Evolutionary conservation across 2,329 filamentous ascomycete species (phyloP).

Genomic region (Fusarium transvaalense): DNA sequence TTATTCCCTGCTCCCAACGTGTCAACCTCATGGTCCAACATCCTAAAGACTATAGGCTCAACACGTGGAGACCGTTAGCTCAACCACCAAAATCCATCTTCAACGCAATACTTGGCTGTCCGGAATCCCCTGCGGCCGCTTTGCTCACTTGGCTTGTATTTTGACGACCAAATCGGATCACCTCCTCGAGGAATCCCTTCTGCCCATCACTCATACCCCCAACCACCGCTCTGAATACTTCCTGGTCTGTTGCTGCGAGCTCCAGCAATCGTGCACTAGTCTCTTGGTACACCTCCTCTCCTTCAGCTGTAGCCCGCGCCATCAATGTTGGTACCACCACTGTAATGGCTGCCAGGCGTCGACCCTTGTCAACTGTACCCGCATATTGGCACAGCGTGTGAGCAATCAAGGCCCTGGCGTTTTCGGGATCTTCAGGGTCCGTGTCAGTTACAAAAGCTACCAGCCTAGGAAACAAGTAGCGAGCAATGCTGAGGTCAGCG

Average conservation of each 20-base stretch:
- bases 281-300: conserved; percentile 73
- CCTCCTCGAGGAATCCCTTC: conserved; percentile 82
- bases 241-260: conserved; percentile 80
- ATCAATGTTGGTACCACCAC: conserved; percentile 84
- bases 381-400: conserved; percentile 83
- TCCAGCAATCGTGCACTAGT: conserved; percentile 83
- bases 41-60: conserved; percentile 6
- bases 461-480: conserved; percentile 80
- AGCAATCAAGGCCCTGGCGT: conserved; percentile 76
- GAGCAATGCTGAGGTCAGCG: conserved; percentile 79
- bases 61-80: conserved; percentile 20
- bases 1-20: conserved; percentile 16
- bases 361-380: conserved; percentile 58
- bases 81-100: conserved; percentile 88
- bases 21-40: neutral
- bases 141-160: conserved; percentile 57
- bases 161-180: conserved; percentile 75
- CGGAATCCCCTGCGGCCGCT: conserved; percentile 58
- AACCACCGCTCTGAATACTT: conserved; percentile 80
- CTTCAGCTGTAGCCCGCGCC: conserved; percentile 75
- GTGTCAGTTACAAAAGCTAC: conserved; percentile 79
- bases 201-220: conserved; percentile 76
- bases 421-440: conserved; percentile 82
- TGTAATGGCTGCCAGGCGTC: conserved; percentile 73
- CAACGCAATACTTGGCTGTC: conserved; percentile 86